Conservation (phyloP, 495 filamentous ascomycete species). For the Chaetomium fimeti region DNA sequence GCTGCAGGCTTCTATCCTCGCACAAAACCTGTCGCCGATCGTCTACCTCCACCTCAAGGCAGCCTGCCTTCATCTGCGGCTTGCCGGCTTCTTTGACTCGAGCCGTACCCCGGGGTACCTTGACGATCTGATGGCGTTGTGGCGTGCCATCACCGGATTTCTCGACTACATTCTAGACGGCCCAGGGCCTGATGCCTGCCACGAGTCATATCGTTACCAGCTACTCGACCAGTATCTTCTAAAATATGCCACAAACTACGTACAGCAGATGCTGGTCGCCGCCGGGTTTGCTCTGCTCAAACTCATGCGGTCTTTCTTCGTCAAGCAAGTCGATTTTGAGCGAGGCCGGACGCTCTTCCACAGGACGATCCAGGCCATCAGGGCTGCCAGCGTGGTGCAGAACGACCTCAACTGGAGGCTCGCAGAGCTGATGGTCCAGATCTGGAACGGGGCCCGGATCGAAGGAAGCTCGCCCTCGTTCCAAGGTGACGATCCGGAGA, state of each 20-base stretch:
- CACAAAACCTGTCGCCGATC: conserved; percentile 54
- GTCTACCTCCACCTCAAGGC: conserved; percentile 74
- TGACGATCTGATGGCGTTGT: conserved; percentile 73
- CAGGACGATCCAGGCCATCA: conserved; percentile 70
- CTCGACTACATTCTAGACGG: conserved; percentile 66
- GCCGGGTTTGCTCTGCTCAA: conserved; percentile 83
- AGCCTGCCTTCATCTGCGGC: conserved; percentile 75
- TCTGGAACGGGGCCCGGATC: conserved; percentile 76
- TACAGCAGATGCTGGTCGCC: conserved; percentile 90
- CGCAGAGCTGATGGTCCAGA: conserved; percentile 85
- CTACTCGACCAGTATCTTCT: conserved; percentile 52
- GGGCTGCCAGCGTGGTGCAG: conserved; percentile 70
- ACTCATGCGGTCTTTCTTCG: conserved; percentile 80
- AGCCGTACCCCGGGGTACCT: conserved; percentile 70
- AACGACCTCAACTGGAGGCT: conserved; percentile 86
- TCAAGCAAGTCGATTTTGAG: conserved; percentile 67
- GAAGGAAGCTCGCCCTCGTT: conserved; percentile 44
- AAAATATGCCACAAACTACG: conserved; percentile 75
- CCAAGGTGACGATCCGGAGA: conserved; percentile 41
- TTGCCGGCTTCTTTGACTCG: conserved; percentile 87
- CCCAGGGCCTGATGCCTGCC: conserved; percentile 36
- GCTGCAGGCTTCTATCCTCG: conserved; percentile 52
- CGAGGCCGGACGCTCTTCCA: conserved; percentile 74
- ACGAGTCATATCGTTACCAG: conserved; percentile 32
- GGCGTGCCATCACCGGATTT: conserved; percentile 70